Evolutionary conservation across 345 rosid genomes (phyloP), one percentile per base, ranked within the genome.

Genomic region (Gossypium rotundifolium): DNA sequence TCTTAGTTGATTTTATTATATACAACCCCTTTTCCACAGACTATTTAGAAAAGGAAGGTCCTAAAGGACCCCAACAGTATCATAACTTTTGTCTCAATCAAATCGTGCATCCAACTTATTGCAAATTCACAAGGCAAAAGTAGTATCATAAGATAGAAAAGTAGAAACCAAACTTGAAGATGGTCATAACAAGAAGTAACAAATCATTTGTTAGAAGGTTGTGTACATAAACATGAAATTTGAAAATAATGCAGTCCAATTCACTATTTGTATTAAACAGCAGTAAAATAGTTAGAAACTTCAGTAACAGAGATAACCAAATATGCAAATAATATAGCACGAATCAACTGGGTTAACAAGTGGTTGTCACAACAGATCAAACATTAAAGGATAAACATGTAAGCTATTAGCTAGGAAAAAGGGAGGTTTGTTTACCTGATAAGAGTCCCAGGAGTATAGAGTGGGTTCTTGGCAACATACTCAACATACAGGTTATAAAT

Each of bases 401-500:
- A 71, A 71, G n/a, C 13, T n/a, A 17, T 17, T 10, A 54, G 27
- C 2, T 3, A 18, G 29, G 18, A 9, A 20, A 55, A 55, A 25
- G 2, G 20, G 4, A 5, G 16, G 53, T 23, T 27, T 58, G 73
- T 80, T 83, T 79, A 95, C 97, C 89, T 91, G 90, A 95, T 84
- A 62, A 91, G 94, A 74, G 87, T 82, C 79, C 96, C 97, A n/a
- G 97, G 96, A 55, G 76, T 44, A 66, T 92, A 95, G 60, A 95
- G 84, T 53, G 98, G 98, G 63, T 87, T 95, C 81, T 93, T 95
- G 22, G 71, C 54, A 23, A 93, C 97, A 58, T 91, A 88, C 46
- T 95, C 98, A 62, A 93, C 97, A 74, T 93, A 95, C 72, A 93
- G 81, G 87, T 89, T 90, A 85, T 90, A 93, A 53, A 95, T 93